These are phyloP conservation scores for Forsythia viridissima DNA, from an alignment of 257 asterid genomes.

Conservation along the genomic window DNA sequence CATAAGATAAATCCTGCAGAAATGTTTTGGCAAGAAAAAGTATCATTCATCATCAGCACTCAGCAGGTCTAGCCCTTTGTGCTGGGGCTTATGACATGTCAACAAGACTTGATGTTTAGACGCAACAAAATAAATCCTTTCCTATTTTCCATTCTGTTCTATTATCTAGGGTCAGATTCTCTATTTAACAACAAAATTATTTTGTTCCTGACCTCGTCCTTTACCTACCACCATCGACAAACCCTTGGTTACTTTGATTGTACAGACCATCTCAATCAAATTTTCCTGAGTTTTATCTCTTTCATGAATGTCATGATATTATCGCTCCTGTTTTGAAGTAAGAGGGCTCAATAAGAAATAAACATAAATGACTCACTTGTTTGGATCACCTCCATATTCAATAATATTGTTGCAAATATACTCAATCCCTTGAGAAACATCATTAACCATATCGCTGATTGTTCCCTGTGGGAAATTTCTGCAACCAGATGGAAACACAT, in stretches of 20 bases:
- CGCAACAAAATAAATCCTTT: not conserved
- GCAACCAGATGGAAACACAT: conserved; percentile 28
- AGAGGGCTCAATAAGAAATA: not conserved
- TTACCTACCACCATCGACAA: not conserved
- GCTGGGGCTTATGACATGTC: not conserved
- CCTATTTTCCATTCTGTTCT: not conserved
- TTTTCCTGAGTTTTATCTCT: not conserved
- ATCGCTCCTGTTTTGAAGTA: not conserved
- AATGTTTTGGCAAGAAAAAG: not conserved
- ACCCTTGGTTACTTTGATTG: not conserved
- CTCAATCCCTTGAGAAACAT: conserved; percentile 80
- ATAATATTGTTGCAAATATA: conserved; percentile 61
- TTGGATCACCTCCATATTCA: conserved; percentile 90
- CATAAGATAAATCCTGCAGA: conserved; percentile 79
- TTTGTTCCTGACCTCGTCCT: not conserved
- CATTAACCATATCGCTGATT: conserved; percentile 86
- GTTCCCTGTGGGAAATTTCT: conserved; percentile 99
- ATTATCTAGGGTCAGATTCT: not conserved
- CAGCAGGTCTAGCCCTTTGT: not conserved
- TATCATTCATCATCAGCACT: not conserved
- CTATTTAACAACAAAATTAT: not conserved
- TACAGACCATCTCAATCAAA: not conserved
- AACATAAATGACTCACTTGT: conserved; percentile 46
- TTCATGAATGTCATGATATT: not conserved
- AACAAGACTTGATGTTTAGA: not conserved